Evolutionary conservation across 176 grass and related monocot genomes (phyloP).

Genomic region (Otatea glauca): DNA sequence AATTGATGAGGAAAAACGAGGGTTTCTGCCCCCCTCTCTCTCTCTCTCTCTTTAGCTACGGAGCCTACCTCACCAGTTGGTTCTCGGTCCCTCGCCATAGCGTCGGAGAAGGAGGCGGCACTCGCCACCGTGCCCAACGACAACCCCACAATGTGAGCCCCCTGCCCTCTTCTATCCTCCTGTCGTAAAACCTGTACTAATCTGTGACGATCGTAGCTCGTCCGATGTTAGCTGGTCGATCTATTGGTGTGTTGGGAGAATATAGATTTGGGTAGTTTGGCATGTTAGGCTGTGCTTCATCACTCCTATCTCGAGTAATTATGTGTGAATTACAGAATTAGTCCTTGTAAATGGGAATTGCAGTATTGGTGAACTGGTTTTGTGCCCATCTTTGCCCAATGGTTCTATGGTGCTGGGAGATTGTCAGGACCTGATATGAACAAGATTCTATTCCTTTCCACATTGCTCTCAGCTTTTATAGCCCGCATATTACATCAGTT

Average conservation of each 20-base stretch:
- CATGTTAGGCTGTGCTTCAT: neutral
- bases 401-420: neutral
- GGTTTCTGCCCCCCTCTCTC: neutral
- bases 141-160: constrained; percentile 68
- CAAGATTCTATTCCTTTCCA: no score
- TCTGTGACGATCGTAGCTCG: neutral
- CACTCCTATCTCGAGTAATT: neutral
- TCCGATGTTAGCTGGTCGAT: neutral
- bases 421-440: no score
- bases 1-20: neutral
- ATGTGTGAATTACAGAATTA: neutral
- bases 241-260: neutral
- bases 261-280: neutral
- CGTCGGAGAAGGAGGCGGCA: constrained; percentile 79
- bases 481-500: no score
- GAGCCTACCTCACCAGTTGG: constrained; percentile 22
- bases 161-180: neutral
- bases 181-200: neutral
- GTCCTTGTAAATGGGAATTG: neutral
- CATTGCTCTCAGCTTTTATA: no score
- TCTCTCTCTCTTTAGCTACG: neutral
- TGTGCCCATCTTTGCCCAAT: neutral
- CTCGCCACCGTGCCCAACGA: constrained; percentile 69
- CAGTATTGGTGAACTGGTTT: neutral
- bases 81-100: constrained; percentile 49